These are phyloP conservation scores for Tilletia setariae DNA, from an alignment of 1,284 basidiomycete species.

Conservation along the genomic window DNA sequence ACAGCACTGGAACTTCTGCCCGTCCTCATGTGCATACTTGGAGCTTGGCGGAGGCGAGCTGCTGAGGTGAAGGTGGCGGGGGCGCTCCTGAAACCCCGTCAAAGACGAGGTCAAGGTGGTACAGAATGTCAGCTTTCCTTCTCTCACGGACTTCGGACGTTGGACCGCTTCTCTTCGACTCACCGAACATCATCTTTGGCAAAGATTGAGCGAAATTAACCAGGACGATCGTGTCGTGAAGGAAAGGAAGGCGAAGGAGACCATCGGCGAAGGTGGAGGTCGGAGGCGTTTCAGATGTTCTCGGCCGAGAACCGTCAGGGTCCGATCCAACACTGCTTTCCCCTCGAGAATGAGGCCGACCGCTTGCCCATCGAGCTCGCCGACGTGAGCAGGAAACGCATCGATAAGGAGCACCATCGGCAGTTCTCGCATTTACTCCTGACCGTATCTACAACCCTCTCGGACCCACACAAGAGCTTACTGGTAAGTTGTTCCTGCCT, in stretches of 20 bases:
- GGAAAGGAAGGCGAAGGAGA: no score
- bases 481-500: no score
- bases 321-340: no score
- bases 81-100: neutral
- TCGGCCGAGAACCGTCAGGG: no score
- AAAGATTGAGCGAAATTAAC: neutral
- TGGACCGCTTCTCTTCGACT: neutral
- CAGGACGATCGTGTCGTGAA: neutral
- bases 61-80: neutral
- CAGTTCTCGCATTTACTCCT: no score
- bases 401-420: no score
- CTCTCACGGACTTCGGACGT: neutral
- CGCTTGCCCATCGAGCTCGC: no score
- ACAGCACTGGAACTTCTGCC: neutral
- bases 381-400: no score
- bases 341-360: no score
- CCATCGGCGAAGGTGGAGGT: neutral
- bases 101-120: neutral
- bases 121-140: neutral
- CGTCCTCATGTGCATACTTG: neutral
- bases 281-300: no score
- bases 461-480: no score
- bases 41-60: conserved; percentile 1
- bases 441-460: no score
- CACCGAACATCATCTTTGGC: conserved; percentile 15